A percentile compares a stretch with the other conserved stretches of the same genome.
Conservation (phyloP, 257 asterid species). For the Solanum pimpinellifolium region DNA sequence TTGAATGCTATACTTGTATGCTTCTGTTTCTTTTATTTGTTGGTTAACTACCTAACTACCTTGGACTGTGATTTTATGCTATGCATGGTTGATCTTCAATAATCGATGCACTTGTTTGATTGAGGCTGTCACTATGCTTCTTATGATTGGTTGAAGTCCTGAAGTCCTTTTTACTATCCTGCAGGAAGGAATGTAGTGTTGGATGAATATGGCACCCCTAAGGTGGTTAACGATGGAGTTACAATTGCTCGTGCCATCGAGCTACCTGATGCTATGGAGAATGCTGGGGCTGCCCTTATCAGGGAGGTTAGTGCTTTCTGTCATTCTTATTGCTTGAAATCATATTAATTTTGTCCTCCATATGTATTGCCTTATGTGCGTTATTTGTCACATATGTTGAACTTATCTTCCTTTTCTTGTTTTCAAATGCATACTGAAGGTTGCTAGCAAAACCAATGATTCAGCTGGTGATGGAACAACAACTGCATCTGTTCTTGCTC, state of each 20-base stretch:
- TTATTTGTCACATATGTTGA: not conserved
- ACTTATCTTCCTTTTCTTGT: not conserved
- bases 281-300: slow-evolving; percentile 93
- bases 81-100: not conserved
- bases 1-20: not conserved
- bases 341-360: not conserved
- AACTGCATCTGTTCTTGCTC: slow-evolving; percentile 90
- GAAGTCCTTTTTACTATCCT: not conserved
- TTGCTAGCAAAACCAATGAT: slow-evolving; percentile 97
- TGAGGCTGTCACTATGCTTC: not conserved
- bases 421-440: slow-evolving; percentile 28
- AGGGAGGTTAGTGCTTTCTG: slow-evolving; percentile 62
- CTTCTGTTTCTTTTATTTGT: not conserved
- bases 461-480: slow-evolving; percentile 99
- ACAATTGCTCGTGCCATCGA: slow-evolving; percentile 93
- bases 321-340: not conserved
- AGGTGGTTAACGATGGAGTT: slow-evolving; percentile 87
- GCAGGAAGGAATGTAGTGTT: slow-evolving; percentile 89
- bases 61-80: not conserved
- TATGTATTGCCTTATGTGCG: not conserved
- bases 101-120: not conserved
- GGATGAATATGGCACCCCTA: slow-evolving; percentile 87
- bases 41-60: not conserved
- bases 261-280: slow-evolving; percentile 87
- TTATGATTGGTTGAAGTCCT: not conserved